Evolutionary conservation across 345 rosid species (phyloP).

Genomic region (Pistacia integerrima): DNA sequence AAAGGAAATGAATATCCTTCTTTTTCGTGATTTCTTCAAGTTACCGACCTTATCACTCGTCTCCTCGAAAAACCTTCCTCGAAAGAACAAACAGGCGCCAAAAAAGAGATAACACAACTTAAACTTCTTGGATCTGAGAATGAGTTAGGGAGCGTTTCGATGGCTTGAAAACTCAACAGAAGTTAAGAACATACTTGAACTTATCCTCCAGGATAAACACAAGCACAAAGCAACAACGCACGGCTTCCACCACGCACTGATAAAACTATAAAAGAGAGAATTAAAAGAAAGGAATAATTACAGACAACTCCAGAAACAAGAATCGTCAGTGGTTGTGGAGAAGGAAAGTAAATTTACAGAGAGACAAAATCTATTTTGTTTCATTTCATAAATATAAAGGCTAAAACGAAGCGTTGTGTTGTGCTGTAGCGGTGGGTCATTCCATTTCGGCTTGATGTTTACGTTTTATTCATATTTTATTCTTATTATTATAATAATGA

Average conservation of each 20-base stretch:
- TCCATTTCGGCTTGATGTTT: background rate
- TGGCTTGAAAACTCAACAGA: conserved; percentile 31
- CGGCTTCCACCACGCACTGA: conserved; percentile 17
- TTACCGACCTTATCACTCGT: background rate
- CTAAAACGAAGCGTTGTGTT: background rate
- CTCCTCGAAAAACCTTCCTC: background rate
- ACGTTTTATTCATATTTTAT: background rate
- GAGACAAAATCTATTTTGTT: background rate
- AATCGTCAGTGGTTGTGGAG: background rate
- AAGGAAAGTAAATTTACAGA: background rate
- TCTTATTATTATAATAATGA: no score
- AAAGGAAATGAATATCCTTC: background rate
- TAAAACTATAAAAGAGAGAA: background rate
- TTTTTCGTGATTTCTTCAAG: background rate
- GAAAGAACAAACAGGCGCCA: conserved; percentile 4
- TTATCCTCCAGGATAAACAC: conserved; percentile 23
- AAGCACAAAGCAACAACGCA: conserved; percentile 1
- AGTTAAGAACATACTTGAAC: conserved; percentile 28
- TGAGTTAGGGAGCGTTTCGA: conserved; percentile 27
- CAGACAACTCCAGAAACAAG: background rate
- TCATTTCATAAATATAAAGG: no score
- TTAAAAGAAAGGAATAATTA: background rate
- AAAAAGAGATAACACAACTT: background rate
- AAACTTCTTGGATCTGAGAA: conserved; percentile 18
- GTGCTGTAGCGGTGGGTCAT: background rate